Percentiles rank a stretch among this genome's conserved stretches.
phyloP scores from a whole-genome alignment of 2,329 filamentous ascomycete species.

The Harringtonia lauricola region DNA sequence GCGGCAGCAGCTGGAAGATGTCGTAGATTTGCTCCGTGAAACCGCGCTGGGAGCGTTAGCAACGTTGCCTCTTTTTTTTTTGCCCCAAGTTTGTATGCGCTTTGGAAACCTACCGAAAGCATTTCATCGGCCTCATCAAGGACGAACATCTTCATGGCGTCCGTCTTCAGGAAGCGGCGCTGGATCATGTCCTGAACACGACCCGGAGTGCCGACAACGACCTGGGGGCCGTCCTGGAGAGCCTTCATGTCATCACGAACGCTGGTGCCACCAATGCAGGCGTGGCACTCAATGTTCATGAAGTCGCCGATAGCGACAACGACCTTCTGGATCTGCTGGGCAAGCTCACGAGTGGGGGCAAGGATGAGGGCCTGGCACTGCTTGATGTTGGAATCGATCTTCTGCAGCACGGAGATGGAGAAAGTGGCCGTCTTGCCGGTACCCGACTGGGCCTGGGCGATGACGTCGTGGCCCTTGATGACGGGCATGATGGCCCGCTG shows the following conservation, averaged over 20 bases:
- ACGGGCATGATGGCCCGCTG: constrained; percentile 99
- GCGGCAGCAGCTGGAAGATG: constrained; percentile 97
- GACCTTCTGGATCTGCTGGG: constrained; percentile 99
- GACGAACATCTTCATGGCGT: constrained; percentile 99
- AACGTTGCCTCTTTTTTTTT: too few species aligned
- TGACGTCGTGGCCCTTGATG: constrained; percentile 99
- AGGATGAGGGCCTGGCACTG: constrained; percentile 97
- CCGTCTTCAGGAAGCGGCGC: constrained; percentile 92
- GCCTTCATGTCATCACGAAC: constrained; percentile 98
- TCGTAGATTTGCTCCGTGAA: constrained; percentile 99
- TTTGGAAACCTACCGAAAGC: constrained; percentile 68
- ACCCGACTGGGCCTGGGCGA: constrained; percentile 98
- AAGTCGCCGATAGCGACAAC: constrained; percentile 98
- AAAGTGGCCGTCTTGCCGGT: constrained; percentile 99
- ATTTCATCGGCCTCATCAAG: constrained; percentile 99
- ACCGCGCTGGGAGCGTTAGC: constrained; percentile 56
- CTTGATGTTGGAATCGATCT: constrained; percentile 92
- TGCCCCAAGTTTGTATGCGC: too few species aligned
- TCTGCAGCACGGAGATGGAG: constrained; percentile 98
- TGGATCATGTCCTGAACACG: constrained; percentile 99
- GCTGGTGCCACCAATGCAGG: constrained; percentile 97
- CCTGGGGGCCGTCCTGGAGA: constrained; percentile 88
- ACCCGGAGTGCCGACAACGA: constrained; percentile 94
- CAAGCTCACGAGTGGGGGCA: constrained; percentile 94
- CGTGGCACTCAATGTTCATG: constrained; percentile 98